Evolutionary conservation across 768 basidiomycete species (phyloP).

Genomic region (Hortiboletus campestris): DNA sequence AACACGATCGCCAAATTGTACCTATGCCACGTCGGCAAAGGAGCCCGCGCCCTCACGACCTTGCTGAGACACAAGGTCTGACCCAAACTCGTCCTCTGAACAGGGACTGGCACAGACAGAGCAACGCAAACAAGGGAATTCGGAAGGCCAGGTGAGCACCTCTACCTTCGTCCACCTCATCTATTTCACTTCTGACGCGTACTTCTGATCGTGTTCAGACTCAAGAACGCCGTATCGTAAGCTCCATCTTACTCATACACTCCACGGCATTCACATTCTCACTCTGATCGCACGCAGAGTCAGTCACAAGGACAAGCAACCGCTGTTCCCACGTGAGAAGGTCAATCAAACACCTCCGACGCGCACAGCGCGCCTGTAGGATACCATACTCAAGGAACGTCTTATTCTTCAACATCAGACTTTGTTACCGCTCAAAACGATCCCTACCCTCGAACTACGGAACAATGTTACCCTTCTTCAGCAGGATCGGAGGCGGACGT

Average conservation of each 20-base stretch:
- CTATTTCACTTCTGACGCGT: neutral
- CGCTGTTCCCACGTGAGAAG: neutral
- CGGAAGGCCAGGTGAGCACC: conserved; percentile 6
- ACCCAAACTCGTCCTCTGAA: too few relatives aligned
- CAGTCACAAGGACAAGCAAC: neutral
- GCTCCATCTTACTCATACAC: conserved; percentile 1
- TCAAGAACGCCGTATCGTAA: conserved; percentile 5
- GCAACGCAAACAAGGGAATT: neutral
- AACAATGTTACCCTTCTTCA: conserved; percentile 6
- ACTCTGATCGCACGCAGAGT: neutral
- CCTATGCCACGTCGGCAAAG: conserved; percentile 11
- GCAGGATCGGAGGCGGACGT: conserved; percentile 2
- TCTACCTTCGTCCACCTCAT: neutral
- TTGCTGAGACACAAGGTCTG: neutral
- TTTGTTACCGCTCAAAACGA: neutral
- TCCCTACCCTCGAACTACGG: conserved; percentile 2
- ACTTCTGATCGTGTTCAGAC: neutral
- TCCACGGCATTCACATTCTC: neutral
- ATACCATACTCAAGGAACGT: neutral
- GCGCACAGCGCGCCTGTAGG: neutral
- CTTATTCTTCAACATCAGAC: conserved; percentile 6
- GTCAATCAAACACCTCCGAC: neutral
- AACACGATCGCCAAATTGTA: conserved; percentile 11
- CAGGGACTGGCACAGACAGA: neutral
- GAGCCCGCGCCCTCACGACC: neutral